phyloP scores from a whole-genome alignment of 306 rosid genomes.

The Psophocarpus tetragonolobus region DNA sequence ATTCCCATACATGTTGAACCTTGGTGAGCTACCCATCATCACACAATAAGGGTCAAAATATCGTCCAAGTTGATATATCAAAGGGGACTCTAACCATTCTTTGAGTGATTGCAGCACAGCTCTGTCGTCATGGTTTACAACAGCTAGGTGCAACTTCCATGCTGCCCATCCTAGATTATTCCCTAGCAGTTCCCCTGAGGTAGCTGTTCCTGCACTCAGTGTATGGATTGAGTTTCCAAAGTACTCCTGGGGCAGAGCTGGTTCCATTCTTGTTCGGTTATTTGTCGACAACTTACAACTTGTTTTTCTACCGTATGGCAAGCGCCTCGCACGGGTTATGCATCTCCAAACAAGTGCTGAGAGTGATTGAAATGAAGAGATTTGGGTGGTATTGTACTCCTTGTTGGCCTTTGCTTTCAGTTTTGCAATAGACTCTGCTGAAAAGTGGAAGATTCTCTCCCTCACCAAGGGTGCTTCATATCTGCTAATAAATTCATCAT shows the following conservation, averaged over 20 bases:
- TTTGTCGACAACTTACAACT: constrained; percentile 42
- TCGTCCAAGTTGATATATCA: background rate
- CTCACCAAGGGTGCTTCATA: constrained; percentile 45
- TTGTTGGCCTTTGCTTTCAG: constrained; percentile 59
- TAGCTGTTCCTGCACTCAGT: background rate
- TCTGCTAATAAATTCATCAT: constrained; percentile 47
- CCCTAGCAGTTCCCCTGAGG: constrained; percentile 42
- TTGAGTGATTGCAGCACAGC: background rate
- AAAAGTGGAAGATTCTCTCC: constrained; percentile 62
- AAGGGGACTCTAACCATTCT: constrained; percentile 44
- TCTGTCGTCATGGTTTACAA: constrained; percentile 30
- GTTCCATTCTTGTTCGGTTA: constrained; percentile 52
- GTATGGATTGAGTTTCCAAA: constrained; percentile 44
- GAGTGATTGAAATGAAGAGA: constrained; percentile 59
- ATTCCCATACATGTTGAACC: constrained; percentile 54
- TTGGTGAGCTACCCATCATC: constrained; percentile 54
- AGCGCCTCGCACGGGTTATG: constrained; percentile 46
- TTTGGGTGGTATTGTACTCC: constrained; percentile 30
- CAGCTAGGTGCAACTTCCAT: constrained; percentile 52
- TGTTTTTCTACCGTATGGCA: constrained; percentile 7
- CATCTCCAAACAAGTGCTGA: constrained; percentile 59
- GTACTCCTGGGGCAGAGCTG: constrained; percentile 43
- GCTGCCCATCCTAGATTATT: constrained; percentile 60
- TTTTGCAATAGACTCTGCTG: constrained; percentile 51
- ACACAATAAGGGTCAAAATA: constrained; percentile 35